These are phyloP conservation scores for Fusarium papillatum DNA, from an alignment of 2,329 filamentous ascomycete genomes.

Conservation along the genomic window DNA sequence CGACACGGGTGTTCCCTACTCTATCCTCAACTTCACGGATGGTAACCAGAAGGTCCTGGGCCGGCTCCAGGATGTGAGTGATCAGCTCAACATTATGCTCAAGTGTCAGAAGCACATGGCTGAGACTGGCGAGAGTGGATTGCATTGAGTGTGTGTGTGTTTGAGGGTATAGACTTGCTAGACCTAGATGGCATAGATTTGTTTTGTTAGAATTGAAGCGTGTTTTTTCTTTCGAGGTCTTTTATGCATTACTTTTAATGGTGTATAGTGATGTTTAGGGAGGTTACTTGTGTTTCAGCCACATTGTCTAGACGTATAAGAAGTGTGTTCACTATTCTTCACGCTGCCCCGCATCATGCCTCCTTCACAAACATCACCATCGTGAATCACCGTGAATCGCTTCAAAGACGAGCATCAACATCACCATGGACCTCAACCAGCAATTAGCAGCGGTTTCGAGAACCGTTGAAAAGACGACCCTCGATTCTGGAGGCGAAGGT, in stretches of 20 bases:
- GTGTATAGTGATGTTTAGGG: not conserved
- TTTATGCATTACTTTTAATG: not conserved
- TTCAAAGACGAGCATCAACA: not conserved
- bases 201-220: slow-evolving; percentile 5
- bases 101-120: slow-evolving; percentile 68
- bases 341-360: not conserved
- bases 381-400: not conserved
- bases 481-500: not conserved
- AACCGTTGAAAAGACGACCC: not conserved
- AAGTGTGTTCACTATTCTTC: not conserved
- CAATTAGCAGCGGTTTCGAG: not conserved
- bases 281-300: not conserved
- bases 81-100: slow-evolving; percentile 71
- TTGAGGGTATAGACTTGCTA: slow-evolving; percentile 11
- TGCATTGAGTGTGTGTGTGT: slow-evolving; percentile 37
- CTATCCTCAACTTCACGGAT: slow-evolving; percentile 71
- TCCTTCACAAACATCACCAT: not conserved
- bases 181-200: slow-evolving; percentile 5
- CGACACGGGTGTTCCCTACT: slow-evolving; percentile 75
- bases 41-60: slow-evolving; percentile 68
- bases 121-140: slow-evolving; percentile 59
- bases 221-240: not conserved
- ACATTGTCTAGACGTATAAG: not conserved
- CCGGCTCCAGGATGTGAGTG: slow-evolving; percentile 68
- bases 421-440: slow-evolving; percentile 1